A percentile compares a stretch with the other conserved stretches of the same genome.
phyloP scores from a whole-genome alignment of 2,329 filamentous ascomycete genomes.

The Stachybotrys elegans region DNA sequence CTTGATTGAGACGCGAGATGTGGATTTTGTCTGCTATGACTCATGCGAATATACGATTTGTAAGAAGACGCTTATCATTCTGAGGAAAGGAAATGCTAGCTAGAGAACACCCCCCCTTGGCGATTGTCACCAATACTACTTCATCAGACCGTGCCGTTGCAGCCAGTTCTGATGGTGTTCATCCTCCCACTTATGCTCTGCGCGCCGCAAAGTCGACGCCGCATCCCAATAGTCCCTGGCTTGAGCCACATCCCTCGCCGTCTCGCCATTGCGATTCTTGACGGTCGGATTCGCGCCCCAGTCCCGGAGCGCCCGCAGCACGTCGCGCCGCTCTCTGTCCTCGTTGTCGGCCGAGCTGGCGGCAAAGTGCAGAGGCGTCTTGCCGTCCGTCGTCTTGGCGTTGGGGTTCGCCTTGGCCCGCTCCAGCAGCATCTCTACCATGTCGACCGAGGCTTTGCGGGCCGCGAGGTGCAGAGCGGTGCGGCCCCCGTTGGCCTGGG shows the following conservation, averaged over 20 bases:
- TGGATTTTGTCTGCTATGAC: too few relatives aligned
- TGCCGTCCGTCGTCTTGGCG: conserved; percentile 20
- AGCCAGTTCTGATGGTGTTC: conserved; percentile 22
- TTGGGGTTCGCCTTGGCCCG: conserved; percentile 23
- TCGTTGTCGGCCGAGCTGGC: conserved; percentile 23
- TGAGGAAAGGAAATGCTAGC: too few relatives aligned
- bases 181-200: conserved; percentile 27
- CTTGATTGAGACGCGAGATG: too few relatives aligned
- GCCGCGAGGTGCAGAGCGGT: conserved; percentile 26
- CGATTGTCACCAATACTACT: too few relatives aligned
- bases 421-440: conserved; percentile 25
- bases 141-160: conserved; percentile 19
- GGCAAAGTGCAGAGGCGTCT: conserved; percentile 26
- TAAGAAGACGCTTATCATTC: too few relatives aligned
- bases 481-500: conserved; percentile 22
- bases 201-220: conserved; percentile 24
- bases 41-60: too few relatives aligned
- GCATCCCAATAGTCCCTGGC: conserved; percentile 26
- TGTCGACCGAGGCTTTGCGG: conserved; percentile 20
- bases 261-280: conserved; percentile 19
- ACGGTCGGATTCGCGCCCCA: conserved; percentile 23
- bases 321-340: conserved; percentile 23
- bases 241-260: conserved; percentile 25
- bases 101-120: too few relatives aligned
- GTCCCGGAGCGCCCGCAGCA: conserved; percentile 22